Percentiles rank a stretch among this genome's conserved stretches.
phyloP scores from a whole-genome alignment of 257 asterid genomes.

The Handroanthus guayacan region DNA sequence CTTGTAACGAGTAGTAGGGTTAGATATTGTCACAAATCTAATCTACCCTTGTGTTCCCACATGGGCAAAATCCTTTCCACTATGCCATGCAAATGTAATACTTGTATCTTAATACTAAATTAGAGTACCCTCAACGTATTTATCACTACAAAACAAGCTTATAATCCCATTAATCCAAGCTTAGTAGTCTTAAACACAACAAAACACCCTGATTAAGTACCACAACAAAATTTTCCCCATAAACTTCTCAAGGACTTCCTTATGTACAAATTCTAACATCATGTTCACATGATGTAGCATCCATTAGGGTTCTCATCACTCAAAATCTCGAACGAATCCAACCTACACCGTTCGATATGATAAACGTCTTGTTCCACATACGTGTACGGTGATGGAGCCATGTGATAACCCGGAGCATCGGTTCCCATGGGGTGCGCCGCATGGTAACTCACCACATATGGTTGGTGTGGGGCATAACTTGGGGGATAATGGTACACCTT shows the following conservation, averaged over 20 bases:
- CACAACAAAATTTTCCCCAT: slow-evolving; percentile 25
- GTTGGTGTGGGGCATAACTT: slow-evolving; percentile 47
- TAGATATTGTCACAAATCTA: neutral
- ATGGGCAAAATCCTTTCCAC: neutral
- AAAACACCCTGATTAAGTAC: slow-evolving; percentile 15
- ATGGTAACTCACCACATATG: slow-evolving; percentile 64
- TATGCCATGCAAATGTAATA: neutral
- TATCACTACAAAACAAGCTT: neutral
- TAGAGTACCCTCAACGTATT: neutral
- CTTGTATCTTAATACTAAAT: neutral
- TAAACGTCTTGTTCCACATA: slow-evolving; percentile 45
- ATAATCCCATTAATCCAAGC: neutral
- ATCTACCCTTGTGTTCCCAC: neutral
- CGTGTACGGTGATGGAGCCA: slow-evolving; percentile 57
- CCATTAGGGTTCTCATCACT: slow-evolving; percentile 85
- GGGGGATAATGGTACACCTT: slow-evolving; percentile 45
- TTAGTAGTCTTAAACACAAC: neutral
- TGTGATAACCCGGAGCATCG: slow-evolving; percentile 54
- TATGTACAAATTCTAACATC: slow-evolving; percentile 6
- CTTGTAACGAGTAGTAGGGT: neutral
- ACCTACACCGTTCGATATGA: slow-evolving; percentile 39
- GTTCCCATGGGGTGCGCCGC: slow-evolving; percentile 53
- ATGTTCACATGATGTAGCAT: slow-evolving; percentile 61
- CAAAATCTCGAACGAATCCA: slow-evolving; percentile 71
- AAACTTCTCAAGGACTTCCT: neutral